Percentiles rank a stretch among this genome's conserved stretches.
Evolutionary conservation across 2,329 filamentous ascomycete species (phyloP).

Genomic region (Lomentospora prolificans): DNA sequence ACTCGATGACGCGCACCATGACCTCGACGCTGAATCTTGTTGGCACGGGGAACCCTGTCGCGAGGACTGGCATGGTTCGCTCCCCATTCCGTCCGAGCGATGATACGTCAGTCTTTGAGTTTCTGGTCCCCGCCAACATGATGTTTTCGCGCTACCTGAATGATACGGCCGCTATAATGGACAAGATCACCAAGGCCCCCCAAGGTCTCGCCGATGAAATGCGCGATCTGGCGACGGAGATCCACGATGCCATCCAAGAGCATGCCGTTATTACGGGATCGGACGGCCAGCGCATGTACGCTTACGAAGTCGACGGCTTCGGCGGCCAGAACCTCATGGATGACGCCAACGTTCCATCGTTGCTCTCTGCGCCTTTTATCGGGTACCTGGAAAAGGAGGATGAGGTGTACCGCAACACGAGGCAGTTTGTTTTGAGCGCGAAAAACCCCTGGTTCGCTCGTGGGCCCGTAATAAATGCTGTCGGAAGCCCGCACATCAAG

Average conservation of each 20-base stretch:
- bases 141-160: constrained; percentile 60
- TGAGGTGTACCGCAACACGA: constrained; percentile 65
- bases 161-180: constrained; percentile 35
- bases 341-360: constrained; percentile 60
- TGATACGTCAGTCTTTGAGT: constrained; percentile 76
- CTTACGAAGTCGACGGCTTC: constrained; percentile 69
- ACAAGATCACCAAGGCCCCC: constrained; percentile 42
- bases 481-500: constrained; percentile 61
- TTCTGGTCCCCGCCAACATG: constrained; percentile 85
- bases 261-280: constrained; percentile 57
- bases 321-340: constrained; percentile 60
- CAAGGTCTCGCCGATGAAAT: constrained; percentile 39
- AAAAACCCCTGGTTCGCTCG: constrained; percentile 71
- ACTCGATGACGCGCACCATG: constrained; percentile 50
- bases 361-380: constrained; percentile 55
- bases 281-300: constrained; percentile 53
- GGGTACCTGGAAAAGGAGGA: constrained; percentile 51
- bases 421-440: constrained; percentile 64
- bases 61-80: constrained; percentile 66
- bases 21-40: constrained; percentile 16
- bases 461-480: constrained; percentile 57
- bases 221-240: constrained; percentile 47
- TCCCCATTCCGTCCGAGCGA: constrained; percentile 87
- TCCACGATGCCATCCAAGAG: constrained; percentile 57
- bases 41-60: constrained; percentile 73